phyloP scores from a whole-genome alignment of 768 basidiomycete species.

The Naganishia vishniacii region DNA sequence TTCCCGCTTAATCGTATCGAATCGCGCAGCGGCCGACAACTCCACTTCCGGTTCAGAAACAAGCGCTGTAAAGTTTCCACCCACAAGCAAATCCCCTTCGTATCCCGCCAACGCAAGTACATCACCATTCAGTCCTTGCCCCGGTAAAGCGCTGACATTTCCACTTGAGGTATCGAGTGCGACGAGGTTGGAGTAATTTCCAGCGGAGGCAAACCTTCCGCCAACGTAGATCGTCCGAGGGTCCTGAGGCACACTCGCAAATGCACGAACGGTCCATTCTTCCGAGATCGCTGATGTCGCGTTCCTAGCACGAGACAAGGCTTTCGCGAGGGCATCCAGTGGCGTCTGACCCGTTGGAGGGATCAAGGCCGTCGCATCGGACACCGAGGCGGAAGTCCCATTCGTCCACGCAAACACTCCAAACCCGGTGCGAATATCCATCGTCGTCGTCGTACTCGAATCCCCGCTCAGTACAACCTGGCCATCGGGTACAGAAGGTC shows the following conservation, averaged over 20 bases:
- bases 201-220: slow-evolving; percentile 65
- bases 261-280: slow-evolving; percentile 35
- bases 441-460: background rate
- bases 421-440: background rate
- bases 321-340: slow-evolving; percentile 54
- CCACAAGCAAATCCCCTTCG: slow-evolving; percentile 62
- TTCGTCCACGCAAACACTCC: slow-evolving; percentile 88
- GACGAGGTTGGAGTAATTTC: slow-evolving; percentile 61
- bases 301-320: slow-evolving; percentile 22
- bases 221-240: slow-evolving; percentile 59
- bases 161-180: slow-evolving; percentile 59
- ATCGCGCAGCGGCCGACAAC: slow-evolving; percentile 45
- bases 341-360: slow-evolving; percentile 51
- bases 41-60: slow-evolving; percentile 52
- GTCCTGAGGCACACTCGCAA: slow-evolving; percentile 61
- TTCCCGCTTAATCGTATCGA: slow-evolving; percentile 59
- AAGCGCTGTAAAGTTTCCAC: slow-evolving; percentile 80
- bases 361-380: slow-evolving; percentile 9
- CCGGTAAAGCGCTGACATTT: slow-evolving; percentile 54
- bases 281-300: background rate
- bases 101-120: slow-evolving; percentile 63
- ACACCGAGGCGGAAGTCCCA: slow-evolving; percentile 60
- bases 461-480: background rate
- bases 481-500: background rate
- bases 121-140: slow-evolving; percentile 71